phyloP scores from a whole-genome alignment of 441 rosid species.

The Viola pubescens region DNA sequence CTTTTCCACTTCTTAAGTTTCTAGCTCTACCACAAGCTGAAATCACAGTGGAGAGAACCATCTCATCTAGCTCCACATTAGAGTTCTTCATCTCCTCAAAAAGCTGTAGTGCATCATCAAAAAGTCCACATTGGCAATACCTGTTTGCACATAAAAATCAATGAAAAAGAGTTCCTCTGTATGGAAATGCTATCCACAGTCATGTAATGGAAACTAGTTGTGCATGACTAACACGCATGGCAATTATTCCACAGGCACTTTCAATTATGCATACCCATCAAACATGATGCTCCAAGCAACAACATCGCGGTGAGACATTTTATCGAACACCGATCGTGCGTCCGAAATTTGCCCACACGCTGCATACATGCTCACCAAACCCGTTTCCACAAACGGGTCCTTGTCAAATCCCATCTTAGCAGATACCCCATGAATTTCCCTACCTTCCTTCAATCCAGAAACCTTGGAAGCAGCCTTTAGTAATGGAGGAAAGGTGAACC shows the following conservation, averaged over 20 bases:
- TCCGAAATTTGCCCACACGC: conserved; percentile 29
- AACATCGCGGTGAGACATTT: conserved; percentile 46
- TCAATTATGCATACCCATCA: conserved; percentile 32
- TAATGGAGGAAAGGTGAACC: conserved; percentile 46
- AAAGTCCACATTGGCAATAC: conserved; percentile 34
- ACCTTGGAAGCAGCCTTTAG: conserved; percentile 41
- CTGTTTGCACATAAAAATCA: conserved; percentile 23
- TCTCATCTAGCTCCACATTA: conserved; percentile 40
- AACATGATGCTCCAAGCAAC: conserved; percentile 58
- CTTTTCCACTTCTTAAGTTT: conserved; percentile 35
- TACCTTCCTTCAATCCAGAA: conserved; percentile 41
- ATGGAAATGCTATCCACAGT: too few species aligned
- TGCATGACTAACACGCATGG: too few species aligned
- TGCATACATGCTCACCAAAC: conserved; percentile 31
- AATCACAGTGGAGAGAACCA: conserved; percentile 46
- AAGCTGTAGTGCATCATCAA: conserved; percentile 42
- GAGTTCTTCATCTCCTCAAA: conserved; percentile 55
- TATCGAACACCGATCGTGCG: conserved; percentile 47
- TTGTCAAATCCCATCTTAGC: conserved; percentile 33
- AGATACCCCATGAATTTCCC: conserved; percentile 50
- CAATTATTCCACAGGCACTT: too few species aligned
- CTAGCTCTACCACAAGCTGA: conserved; percentile 42
- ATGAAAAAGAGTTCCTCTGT: not conserved
- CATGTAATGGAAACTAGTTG: too few species aligned
- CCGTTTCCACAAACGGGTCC: conserved; percentile 52